Base-by-base conservation (phyloP, 169 alveolate species). In the Plasmodium yoelii region DNA sequence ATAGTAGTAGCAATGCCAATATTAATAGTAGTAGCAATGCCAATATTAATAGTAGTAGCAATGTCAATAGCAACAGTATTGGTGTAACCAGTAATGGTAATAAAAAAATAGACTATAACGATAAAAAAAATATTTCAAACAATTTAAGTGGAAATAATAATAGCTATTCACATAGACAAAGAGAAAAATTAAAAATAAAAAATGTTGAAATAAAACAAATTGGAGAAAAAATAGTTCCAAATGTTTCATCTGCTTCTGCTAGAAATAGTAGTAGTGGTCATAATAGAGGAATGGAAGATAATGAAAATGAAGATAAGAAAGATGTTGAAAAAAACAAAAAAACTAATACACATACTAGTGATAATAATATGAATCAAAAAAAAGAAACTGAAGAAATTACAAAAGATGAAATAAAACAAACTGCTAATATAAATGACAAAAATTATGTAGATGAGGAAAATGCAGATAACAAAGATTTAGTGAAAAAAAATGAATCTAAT, bases 131-230 rank as follows among this genome's bases (percentile, higher is more conserved):
- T 12, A 46, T 34, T 18, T 26, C 53, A 47, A 73, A 59, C 28
- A 5, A 10, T 44, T 2, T 1, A 1, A 39, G 42, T 13, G 18
- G 72, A 4, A 63, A 59, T 22, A 82, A 47, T 22, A 69, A 22
- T 22, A 51, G 26, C 22, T 44, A 22, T 51, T 57, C 91, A 2
- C 86, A 86, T 63, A 59, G 91, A 26, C 87, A 68, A 42, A 69
- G 91, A 26, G 91, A 86, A 60, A 86, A 86, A 86, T 24, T 69
- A 46, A 86, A 86, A 70, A 86, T 86, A 10, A 86, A 86, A 60
- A 86, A 86, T 59, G 91, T 86, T 15, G 91, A 86, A 22, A 65
- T 86, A n/a, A 86, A 86, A 34, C 74, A 70, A 26, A 86, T 86
- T 1, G 65, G 51, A 18, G 87, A 86, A 39, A 86, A 70, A 64